Percentiles rank a stretch among this genome's conserved stretches.
phyloP scores from a whole-genome alignment of 352 stramenopile genomes.

The Blastocystis sp. region DNA sequence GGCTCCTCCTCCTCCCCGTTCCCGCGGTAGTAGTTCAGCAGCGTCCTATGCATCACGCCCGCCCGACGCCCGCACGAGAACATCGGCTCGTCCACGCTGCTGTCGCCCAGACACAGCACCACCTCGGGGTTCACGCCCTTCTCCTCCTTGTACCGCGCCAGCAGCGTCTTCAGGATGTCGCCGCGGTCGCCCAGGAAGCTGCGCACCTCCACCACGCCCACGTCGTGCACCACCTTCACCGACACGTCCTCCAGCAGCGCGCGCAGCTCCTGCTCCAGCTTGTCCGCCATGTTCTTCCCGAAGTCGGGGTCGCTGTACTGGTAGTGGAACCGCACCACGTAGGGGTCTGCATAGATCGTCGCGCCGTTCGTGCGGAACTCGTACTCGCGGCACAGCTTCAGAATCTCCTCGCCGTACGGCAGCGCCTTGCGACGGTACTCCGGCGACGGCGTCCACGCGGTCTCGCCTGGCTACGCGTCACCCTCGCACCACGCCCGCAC shows the following conservation, averaged over 20 bases:
- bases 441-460: conserved; percentile 26
- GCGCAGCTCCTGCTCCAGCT: conserved; percentile 56
- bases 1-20: conserved; percentile 10
- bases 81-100: conserved; percentile 62
- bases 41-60: conserved; percentile 17
- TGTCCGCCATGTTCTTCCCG: conserved; percentile 60
- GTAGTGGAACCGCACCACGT: conserved; percentile 63
- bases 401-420: conserved; percentile 64
- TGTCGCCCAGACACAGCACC: conserved; percentile 63
- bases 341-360: conserved; percentile 45
- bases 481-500: background rate
- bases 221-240: conserved; percentile 67
- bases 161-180: conserved; percentile 54
- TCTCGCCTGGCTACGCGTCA: conserved; percentile 35
- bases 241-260: conserved; percentile 48
- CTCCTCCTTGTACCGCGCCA: conserved; percentile 27
- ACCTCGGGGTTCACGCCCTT: conserved; percentile 30
- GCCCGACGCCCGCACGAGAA: conserved; percentile 1
- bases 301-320: conserved; percentile 66
- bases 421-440: conserved; percentile 61
- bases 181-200: conserved; percentile 45
- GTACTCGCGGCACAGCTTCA: conserved; percentile 49
- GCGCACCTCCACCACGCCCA: conserved; percentile 67
- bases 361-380: conserved; percentile 61
- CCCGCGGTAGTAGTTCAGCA: conserved; percentile 26